Percentiles rank a stretch among this genome's conserved stretches.
Conservation (phyloP, 2,329 filamentous ascomycete species). For the Laburnicola sp. region DNA sequence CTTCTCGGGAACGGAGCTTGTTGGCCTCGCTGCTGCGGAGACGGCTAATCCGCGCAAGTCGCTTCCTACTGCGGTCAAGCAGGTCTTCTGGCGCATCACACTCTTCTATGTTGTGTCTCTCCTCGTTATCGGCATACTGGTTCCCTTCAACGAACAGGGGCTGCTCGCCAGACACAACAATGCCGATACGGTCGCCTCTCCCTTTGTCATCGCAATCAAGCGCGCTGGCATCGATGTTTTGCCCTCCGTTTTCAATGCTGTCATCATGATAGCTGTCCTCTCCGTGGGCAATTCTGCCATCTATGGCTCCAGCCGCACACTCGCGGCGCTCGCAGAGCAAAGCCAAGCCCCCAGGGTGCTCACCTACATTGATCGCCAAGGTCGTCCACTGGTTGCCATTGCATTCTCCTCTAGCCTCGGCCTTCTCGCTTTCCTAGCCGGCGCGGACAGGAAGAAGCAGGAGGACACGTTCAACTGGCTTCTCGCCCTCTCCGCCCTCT, state of each 20-base stretch:
- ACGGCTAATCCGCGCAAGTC: constrained; percentile 80
- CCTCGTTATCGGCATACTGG: constrained; percentile 77
- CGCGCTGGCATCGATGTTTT: constrained; percentile 80
- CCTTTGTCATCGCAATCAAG: constrained; percentile 90
- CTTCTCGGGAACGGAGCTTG: constrained; percentile 73
- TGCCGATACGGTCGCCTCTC: constrained; percentile 75
- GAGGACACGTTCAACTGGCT: constrained; percentile 60
- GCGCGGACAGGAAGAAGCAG: constrained; percentile 42
- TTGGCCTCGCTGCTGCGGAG: constrained; percentile 77
- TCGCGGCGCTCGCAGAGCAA: constrained; percentile 87
- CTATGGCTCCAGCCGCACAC: constrained; percentile 86
- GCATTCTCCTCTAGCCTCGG: constrained; percentile 59
- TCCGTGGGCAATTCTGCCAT: constrained; percentile 91
- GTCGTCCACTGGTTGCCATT: constrained; percentile 62
- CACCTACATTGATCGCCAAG: constrained; percentile 63
- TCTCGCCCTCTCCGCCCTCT: constrained; percentile 69
- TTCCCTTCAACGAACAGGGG: constrained; percentile 68
- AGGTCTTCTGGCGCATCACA: constrained; percentile 90
- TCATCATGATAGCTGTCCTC: constrained; percentile 87
- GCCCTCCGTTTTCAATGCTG: constrained; percentile 89
- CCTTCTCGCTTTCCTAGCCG: constrained; percentile 61
- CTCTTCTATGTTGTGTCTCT: constrained; percentile 85
- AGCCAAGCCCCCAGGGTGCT: constrained; percentile 60
- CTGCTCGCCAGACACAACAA: constrained; percentile 63
- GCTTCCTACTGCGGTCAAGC: constrained; percentile 86